Percentiles rank a stretch among this genome's conserved stretches.
phyloP scores from a whole-genome alignment of 108 stramenopile species.

The Conticribra weissflogii region DNA sequence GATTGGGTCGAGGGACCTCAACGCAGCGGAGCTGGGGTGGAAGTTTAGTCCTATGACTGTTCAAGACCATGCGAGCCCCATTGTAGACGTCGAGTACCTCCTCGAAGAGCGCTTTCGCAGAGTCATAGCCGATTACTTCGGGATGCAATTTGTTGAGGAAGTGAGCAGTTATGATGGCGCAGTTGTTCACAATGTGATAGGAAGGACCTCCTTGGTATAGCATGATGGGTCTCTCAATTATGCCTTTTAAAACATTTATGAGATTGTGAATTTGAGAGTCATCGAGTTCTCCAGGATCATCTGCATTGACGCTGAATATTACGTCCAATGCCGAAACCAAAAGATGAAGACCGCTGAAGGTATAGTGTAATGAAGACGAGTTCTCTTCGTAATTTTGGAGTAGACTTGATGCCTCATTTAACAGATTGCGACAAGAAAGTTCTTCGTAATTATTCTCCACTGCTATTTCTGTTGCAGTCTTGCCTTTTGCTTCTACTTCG shows the following conservation, averaged over 20 bases:
- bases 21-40: conserved; percentile 3
- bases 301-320: not conserved
- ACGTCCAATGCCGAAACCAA: conserved; percentile 14
- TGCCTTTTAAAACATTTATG: conserved; percentile 13
- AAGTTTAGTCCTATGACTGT: conserved; percentile 24
- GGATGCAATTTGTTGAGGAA: conserved; percentile 20
- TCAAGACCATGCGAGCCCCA: conserved; percentile 15
- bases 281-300: not conserved
- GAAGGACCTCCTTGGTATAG: conserved; percentile 25
- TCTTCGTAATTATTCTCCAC: conserved; percentile 4
- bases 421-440: not conserved
- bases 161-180: conserved; percentile 5
- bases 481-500: conserved; percentile 8
- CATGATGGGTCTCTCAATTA: conserved; percentile 17
- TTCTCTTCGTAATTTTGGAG: conserved; percentile 1
- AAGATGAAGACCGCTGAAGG: conserved; percentile 4
- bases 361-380: not conserved
- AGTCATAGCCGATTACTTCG: not conserved
- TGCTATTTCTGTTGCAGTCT: conserved; percentile 15
- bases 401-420: conserved; percentile 10
- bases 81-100: conserved; percentile 20
- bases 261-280: conserved; percentile 10
- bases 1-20: conserved; percentile 13
- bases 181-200: conserved; percentile 19
- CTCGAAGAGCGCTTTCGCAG: conserved; percentile 8